These are phyloP conservation scores for Claviceps humidiphila DNA, from an alignment of 2,329 filamentous ascomycete species.

Conservation along the genomic window DNA sequence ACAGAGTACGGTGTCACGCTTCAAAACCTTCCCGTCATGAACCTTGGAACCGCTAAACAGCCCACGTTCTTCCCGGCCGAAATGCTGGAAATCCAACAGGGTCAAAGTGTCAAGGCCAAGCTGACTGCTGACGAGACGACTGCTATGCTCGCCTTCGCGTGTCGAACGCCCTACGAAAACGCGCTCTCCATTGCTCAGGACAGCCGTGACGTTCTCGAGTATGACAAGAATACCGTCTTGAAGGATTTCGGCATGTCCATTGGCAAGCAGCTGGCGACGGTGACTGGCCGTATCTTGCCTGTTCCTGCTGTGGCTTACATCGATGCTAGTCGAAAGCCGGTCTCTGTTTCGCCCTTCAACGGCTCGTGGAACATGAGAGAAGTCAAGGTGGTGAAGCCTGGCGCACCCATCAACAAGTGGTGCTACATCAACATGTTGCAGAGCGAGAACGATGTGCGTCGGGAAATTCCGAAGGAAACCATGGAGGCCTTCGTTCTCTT, in stretches of 20 bases:
- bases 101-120: constrained; percentile 49
- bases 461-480: constrained; percentile 6
- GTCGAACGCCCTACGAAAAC: constrained; percentile 52
- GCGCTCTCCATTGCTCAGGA: constrained; percentile 48
- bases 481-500: constrained; percentile 24
- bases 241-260: constrained; percentile 50
- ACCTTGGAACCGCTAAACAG: constrained; percentile 43
- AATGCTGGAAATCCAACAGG: constrained; percentile 47
- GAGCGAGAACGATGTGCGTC: background rate
- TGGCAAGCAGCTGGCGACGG: constrained; percentile 50
- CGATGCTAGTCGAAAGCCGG: constrained; percentile 10
- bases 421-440: constrained; percentile 30
- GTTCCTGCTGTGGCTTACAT: constrained; percentile 50
- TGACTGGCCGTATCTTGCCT: constrained; percentile 54
- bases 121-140: constrained; percentile 48
- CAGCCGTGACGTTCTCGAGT: constrained; percentile 43
- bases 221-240: constrained; percentile 35
- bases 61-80: constrained; percentile 57
- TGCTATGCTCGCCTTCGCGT: constrained; percentile 60
- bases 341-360: constrained; percentile 20
- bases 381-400: constrained; percentile 41
- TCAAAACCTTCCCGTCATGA: constrained; percentile 45
- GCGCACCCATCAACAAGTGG: constrained; percentile 34
- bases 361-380: constrained; percentile 59
- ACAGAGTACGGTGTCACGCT: constrained; percentile 23